Conservation (phyloP, 345 rosid genomes). For the Moringa oleifera region DNA sequence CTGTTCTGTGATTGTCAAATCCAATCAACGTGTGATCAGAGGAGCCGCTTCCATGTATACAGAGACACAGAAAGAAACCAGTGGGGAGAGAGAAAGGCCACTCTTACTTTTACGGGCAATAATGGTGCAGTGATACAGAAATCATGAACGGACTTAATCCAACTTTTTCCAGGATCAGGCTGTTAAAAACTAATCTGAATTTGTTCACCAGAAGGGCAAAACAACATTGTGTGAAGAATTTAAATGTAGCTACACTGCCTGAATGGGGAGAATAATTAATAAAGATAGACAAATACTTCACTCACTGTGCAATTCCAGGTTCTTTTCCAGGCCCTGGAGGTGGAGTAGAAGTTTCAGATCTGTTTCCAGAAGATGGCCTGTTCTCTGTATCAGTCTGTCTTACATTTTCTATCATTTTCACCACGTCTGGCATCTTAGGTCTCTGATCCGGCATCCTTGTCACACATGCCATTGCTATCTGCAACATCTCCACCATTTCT, state of each 20-base stretch:
- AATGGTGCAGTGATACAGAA: too few relatives aligned
- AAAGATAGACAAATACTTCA: background rate
- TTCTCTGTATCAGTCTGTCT: conserved; percentile 36
- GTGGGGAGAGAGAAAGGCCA: too few relatives aligned
- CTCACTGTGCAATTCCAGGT: conserved; percentile 16
- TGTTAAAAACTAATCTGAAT: background rate
- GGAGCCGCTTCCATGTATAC: too few relatives aligned
- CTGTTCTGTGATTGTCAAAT: too few relatives aligned
- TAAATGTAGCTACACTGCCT: conserved; percentile 1
- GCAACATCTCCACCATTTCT: conserved; percentile 98
- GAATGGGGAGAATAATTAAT: conserved; percentile 5
- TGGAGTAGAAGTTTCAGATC: conserved; percentile 52
- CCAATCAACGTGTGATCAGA: too few relatives aligned
- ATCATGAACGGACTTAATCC: too few relatives aligned
- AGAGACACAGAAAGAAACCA: too few relatives aligned
- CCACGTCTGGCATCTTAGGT: conserved; percentile 73
- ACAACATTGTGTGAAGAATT: background rate
- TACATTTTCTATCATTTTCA: conserved; percentile 70
- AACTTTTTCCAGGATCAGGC: background rate
- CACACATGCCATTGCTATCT: conserved; percentile 91
- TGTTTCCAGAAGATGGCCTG: conserved; percentile 40
- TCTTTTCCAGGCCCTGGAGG: conserved; percentile 26
- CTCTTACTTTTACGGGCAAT: too few relatives aligned
- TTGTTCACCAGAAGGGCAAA: conserved; percentile 8
- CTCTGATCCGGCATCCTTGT: conserved; percentile 79